Base-by-base conservation (phyloP, 2,329 filamentous ascomycete species). In the Diaporthe sp. region DNA sequence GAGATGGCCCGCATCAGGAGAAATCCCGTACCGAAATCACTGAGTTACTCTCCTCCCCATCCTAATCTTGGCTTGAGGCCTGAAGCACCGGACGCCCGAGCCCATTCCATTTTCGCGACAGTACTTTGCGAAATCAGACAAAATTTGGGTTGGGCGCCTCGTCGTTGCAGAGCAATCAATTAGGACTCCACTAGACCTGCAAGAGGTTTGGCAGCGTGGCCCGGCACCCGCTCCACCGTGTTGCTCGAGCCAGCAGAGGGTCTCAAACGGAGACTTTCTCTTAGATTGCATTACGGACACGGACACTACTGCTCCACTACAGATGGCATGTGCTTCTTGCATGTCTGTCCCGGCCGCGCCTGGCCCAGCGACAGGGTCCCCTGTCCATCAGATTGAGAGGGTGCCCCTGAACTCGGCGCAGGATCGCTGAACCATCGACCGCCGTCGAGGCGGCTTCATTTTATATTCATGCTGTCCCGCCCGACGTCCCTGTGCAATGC, bases 221-320 rank as follows among this genome's bases (percentile, higher is more conserved):
- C 53, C 51, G 65, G 47, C 58, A 39, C 53, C 55, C 59, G n/a
- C 63, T 35, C 39, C 50, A 37, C 27, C 50, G 37, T 42, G 47
- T 25, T 44, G 51, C 56, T 55, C 44, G 53, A 69, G 63, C 35
- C 63, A 51, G 58, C 71, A 47, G 35, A 47, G 12, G 47, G 66
- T 55, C 66, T 63, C 65, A 75, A 75, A 75, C 74, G 74, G 74
- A 74, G 74, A 69, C 69, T 75, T 75, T 74, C 66, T 32, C 70
- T 63, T 71, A 71, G 58, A 75, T 75, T 75, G 74, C 74, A 74
- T 70, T 73, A 58, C 63, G 72, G 73, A 71, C 71, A 74, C 72
- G 74, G 74, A 71, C 71, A 42, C 71, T 66, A 71, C 51, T 47
- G 74, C 74, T 74, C 74, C 74, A 75, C 74, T 74, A 70, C 71